Percentiles rank a stretch among this genome's conserved stretches.
Conservation (phyloP, 176 grass and related monocot species). For the Cymbopogon citratus region DNA sequence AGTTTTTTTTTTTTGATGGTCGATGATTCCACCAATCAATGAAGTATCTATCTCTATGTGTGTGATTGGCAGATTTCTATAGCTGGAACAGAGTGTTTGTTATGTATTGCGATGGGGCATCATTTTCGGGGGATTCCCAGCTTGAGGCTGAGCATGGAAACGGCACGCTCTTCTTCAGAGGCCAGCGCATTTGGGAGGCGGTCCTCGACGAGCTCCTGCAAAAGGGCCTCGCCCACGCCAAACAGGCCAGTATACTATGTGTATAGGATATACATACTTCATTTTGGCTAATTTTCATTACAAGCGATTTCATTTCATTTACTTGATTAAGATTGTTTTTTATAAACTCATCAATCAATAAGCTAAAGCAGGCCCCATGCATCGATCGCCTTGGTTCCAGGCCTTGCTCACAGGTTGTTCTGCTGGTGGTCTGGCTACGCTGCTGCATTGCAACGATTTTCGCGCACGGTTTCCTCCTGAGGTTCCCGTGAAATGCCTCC, state of each 20-base stretch:
- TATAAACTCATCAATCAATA: no score
- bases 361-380: no score
- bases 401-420: constrained; percentile 73
- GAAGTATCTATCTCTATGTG: no score
- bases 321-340: no score
- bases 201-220: constrained; percentile 50
- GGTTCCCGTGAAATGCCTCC: constrained; percentile 56
- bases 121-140: constrained; percentile 55
- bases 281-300: no score
- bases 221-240: constrained; percentile 51
- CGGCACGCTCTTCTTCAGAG: constrained; percentile 60
- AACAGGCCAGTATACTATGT: constrained; percentile 21
- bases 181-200: constrained; percentile 57
- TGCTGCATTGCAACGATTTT: constrained; percentile 71
- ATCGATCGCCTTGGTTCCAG: no score
- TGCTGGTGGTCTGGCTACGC: constrained; percentile 71
- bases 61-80: constrained; percentile 44
- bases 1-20: no score
- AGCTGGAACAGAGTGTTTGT: constrained; percentile 75
- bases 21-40: no score
- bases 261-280: no score
- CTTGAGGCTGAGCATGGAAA: constrained; percentile 20
- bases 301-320: no score
- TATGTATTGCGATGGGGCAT: constrained; percentile 72
- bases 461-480: constrained; percentile 29